Base-by-base conservation (phyloP, 192 early-diverging fungal genomes). In the Backusella parvicylindrica region DNA sequence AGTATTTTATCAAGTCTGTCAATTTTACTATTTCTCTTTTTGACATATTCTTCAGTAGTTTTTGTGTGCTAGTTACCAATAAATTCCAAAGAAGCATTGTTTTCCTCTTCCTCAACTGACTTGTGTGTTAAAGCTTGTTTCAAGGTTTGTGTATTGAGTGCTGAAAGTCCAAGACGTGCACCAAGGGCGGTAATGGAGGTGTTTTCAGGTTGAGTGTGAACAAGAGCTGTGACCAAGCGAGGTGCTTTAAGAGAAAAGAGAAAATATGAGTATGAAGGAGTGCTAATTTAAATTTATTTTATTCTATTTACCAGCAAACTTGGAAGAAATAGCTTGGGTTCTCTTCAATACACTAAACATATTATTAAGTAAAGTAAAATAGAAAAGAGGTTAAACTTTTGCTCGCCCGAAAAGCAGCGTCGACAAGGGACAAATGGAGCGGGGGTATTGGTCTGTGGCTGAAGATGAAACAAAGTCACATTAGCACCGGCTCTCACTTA, bases 121-220 rank as follows among this genome's bases (percentile, higher is more conserved):
- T 67, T 56, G 41, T 68, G 36, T 72, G 67, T 78, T 21, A 60
- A 30, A 13, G 49, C 60, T 33, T 76, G 63, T 70, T 26, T 33
- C 37, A 53, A 28, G 18, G 43, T 47, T 68, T 50, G 23, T 40
- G 26, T 37, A 26, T 56, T 36, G 8, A 78, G 37, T 28, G 64
- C 28, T 23, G 35, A 37, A 11, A 85, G 64, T 41, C 83, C 81
- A 71, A 88, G 77, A 47, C 86, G 81, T 23, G 84, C 79, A 33
- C 70, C 71, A 18, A 88, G 72, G 21, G 87, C 82, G 23, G 79
- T 32, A 26, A 67, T 35, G 30, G 75, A 31, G 40, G 73, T 18
- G 30, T 21, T 38, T 12, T 65, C 64, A 31, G 68, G 68, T 47
- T 70, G 41, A 47, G 68, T 70, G 7, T 70, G 68, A 47, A 70